A percentile compares a stretch with the other conserved stretches of the same genome.
Conservation (phyloP, 1,139 yeast genomes). For the Pichia sp. region DNA sequence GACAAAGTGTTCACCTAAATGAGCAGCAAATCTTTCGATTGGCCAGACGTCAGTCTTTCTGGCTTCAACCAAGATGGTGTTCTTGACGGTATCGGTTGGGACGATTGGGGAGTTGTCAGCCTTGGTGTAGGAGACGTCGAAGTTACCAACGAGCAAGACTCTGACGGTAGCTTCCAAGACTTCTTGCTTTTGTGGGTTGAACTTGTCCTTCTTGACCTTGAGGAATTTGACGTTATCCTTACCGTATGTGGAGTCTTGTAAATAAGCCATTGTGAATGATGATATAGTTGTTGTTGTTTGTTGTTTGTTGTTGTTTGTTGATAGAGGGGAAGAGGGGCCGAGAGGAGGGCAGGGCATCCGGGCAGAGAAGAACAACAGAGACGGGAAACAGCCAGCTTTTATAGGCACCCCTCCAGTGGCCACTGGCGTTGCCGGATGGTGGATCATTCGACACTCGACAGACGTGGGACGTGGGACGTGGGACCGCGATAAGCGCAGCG, state of each 20-base stretch:
- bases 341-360: no score
- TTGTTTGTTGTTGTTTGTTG: not conserved
- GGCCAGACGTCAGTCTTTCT: constrained; percentile 84
- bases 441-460: no score
- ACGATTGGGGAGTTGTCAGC: constrained; percentile 89
- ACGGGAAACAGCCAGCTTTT: no score
- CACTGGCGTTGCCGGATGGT: no score
- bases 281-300: not conserved
- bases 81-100: constrained; percentile 93
- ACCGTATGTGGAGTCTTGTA: constrained; percentile 68
- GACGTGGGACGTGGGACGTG: no score
- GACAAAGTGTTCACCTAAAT: constrained; percentile 77
- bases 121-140: constrained; percentile 76
- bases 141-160: constrained; percentile 71
- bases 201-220: constrained; percentile 76
- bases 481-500: no score
- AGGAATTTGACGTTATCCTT: constrained; percentile 89
- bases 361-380: no score
- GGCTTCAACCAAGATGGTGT: constrained; percentile 81
- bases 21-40: constrained; percentile 85
- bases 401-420: no score
- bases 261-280: constrained; percentile 25
- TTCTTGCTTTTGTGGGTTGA: constrained; percentile 69
- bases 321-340: not conserved
- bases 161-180: constrained; percentile 82